Evolutionary conservation across 352 stramenopile species (phyloP).

Genomic region (Pythium guiyangense): DNA sequence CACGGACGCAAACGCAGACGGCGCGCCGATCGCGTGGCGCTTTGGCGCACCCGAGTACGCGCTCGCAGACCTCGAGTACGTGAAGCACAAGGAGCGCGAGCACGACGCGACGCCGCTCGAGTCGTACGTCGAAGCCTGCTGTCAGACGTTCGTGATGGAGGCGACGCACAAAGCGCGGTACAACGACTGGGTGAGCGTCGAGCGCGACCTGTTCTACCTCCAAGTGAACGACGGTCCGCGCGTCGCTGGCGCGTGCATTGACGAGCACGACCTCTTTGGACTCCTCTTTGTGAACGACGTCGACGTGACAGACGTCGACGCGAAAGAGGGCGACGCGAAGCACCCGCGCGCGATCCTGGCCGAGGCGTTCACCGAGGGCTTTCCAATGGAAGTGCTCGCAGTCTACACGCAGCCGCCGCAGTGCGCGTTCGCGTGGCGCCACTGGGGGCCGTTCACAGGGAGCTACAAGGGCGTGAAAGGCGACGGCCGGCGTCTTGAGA

Average conservation of each 20-base stretch:
- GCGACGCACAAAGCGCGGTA: slow-evolving; percentile 63
- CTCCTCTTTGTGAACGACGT: slow-evolving; percentile 50
- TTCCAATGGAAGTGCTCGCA: slow-evolving; percentile 75
- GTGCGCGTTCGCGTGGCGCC: slow-evolving; percentile 77
- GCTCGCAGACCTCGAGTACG: slow-evolving; percentile 69
- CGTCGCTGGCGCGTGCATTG: slow-evolving; percentile 32
- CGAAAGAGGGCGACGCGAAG: slow-evolving; percentile 33
- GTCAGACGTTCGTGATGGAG: slow-evolving; percentile 80
- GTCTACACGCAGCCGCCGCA: slow-evolving; percentile 73
- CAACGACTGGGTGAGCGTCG: slow-evolving; percentile 56
- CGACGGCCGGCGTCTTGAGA: slow-evolving; percentile 47
- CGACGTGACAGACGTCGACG: slow-evolving; percentile 24
- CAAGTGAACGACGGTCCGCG: slow-evolving; percentile 65
- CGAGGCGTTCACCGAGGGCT: slow-evolving; percentile 68
- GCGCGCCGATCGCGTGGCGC: slow-evolving; percentile 37
- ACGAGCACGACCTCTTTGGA: slow-evolving; percentile 66
- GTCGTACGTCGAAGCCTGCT: slow-evolving; percentile 68
- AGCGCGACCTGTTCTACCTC: slow-evolving; percentile 53
- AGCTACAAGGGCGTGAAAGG: slow-evolving; percentile 59
- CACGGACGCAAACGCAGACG: slow-evolving; percentile 16
- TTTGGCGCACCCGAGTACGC: slow-evolving; percentile 68
- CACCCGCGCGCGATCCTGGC: slow-evolving; percentile 46
- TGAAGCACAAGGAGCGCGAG: too few relatives aligned
- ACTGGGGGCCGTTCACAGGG: slow-evolving; percentile 74
- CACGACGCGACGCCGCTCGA: slow-evolving; percentile 53